These are phyloP conservation scores for Rhinocladiella similis DNA, from an alignment of 2,329 filamentous ascomycete genomes.

Conservation along the genomic window DNA sequence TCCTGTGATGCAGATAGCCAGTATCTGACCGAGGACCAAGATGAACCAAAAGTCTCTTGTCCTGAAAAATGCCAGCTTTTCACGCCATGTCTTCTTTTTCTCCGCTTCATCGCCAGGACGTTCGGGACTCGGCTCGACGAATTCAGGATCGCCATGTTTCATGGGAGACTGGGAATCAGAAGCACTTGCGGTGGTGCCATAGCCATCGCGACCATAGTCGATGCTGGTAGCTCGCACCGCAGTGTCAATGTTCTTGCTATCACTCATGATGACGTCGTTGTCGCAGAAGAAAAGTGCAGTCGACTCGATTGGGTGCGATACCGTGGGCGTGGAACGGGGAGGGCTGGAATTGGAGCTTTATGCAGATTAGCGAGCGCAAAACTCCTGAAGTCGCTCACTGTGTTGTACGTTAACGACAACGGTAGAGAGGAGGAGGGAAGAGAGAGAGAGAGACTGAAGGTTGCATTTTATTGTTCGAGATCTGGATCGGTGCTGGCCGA, in stretches of 20 bases:
- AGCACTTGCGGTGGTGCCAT: constrained; percentile 15
- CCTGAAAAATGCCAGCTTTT: constrained; percentile 66
- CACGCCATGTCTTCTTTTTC: constrained; percentile 46
- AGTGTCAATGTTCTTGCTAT: constrained; percentile 19
- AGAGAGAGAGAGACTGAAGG: constrained; percentile 6
- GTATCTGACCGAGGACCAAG: constrained; percentile 75
- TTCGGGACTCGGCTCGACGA: constrained; percentile 29
- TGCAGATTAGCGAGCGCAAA: constrained; percentile 54
- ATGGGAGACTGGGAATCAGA: constrained; percentile 11
- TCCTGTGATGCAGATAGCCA: constrained; percentile 84
- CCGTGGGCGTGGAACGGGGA: neutral
- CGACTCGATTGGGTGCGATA: neutral
- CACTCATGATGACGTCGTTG: constrained; percentile 21
- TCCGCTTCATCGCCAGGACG: constrained; percentile 39
- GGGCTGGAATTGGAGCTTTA: constrained; percentile 47
- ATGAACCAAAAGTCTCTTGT: constrained; percentile 89
- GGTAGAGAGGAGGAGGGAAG: constrained; percentile 6
- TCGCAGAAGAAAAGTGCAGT: neutral
- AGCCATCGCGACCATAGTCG: constrained; percentile 18
- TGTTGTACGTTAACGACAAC: constrained; percentile 21
- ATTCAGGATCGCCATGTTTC: constrained; percentile 40
- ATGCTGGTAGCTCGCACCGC: constrained; percentile 24
- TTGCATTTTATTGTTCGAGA: constrained; percentile 8
- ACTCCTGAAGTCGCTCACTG: constrained; percentile 58
- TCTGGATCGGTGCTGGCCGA: neutral